Evolutionary conservation across 495 filamentous ascomycete genomes (phyloP).

Genomic region (Lophium mytilinum): DNA sequence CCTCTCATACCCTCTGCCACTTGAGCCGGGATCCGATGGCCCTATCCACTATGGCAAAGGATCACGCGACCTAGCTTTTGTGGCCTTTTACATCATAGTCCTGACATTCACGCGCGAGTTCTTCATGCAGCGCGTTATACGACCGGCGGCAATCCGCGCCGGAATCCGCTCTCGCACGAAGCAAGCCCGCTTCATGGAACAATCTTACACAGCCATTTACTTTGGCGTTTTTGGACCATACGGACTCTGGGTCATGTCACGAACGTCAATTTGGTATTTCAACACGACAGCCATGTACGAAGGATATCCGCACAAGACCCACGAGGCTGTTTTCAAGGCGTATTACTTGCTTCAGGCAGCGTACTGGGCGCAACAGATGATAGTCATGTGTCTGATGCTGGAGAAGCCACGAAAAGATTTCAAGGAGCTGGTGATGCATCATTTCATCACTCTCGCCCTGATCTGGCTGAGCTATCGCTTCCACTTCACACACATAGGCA

Average conservation of each 20-base stretch:
- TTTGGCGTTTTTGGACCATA: constrained; percentile 78
- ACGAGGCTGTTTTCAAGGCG: constrained; percentile 83
- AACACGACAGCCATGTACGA: constrained; percentile 89
- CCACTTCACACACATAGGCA: constrained; percentile 96
- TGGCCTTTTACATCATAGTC: constrained; percentile 82
- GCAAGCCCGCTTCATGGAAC: constrained; percentile 92
- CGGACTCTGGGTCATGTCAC: constrained; percentile 87
- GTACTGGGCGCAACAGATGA: constrained; percentile 94
- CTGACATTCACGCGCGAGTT: constrained; percentile 93
- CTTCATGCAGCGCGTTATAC: constrained; percentile 86
- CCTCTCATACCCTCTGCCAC: constrained; percentile 77
- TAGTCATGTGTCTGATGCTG: constrained; percentile 79
- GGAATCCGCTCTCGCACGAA: constrained; percentile 71
- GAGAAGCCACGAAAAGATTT: constrained; percentile 97
- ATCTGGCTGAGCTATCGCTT: constrained; percentile 90
- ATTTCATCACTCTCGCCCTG: constrained; percentile 83
- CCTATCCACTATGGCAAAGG: constrained; percentile 83
- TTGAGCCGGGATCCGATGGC: constrained; percentile 36
- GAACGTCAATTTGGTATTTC: constrained; percentile 95
- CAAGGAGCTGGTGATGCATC: constrained; percentile 88
- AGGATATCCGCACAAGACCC: constrained; percentile 77
- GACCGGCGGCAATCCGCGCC: constrained; percentile 61
- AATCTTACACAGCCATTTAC: constrained; percentile 95
- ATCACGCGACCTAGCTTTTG: constrained; percentile 71
- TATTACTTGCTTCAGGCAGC: constrained; percentile 94